phyloP scores from a whole-genome alignment of 768 basidiomycete genomes.

The Pulveroboletus ravenelii region DNA sequence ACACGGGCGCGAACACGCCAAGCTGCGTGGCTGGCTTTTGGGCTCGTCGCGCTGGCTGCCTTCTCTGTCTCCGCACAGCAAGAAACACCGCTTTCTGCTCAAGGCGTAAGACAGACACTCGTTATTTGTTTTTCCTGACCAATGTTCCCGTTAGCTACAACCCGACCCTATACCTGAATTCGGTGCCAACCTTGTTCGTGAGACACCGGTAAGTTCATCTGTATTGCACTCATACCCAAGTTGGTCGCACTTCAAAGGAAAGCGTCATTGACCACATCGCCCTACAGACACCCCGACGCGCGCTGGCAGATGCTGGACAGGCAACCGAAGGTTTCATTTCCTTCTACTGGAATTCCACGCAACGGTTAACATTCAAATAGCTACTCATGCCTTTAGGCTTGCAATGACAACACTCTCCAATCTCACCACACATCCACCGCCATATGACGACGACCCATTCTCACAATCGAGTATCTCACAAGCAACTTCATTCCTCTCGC shows the following conservation, averaged over 20 bases:
- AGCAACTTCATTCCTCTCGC: conserved; percentile 51
- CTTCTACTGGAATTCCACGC: not conserved
- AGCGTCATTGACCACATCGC: not conserved
- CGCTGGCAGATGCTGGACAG: conserved; percentile 34
- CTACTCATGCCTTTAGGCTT: conserved; percentile 70
- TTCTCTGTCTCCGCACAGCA: conserved; percentile 42
- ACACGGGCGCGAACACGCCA: conserved; percentile 30
- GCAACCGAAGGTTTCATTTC: conserved; percentile 45
- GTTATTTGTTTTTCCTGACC: not conserved
- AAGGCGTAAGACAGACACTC: conserved; percentile 12
- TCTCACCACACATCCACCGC: conserved; percentile 55
- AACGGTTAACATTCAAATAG: conserved; percentile 32
- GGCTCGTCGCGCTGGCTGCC: conserved; percentile 48
- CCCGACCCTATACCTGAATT: conserved; percentile 8
- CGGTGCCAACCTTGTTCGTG: conserved; percentile 2
- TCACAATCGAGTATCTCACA: conserved; percentile 35
- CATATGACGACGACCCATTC: conserved; percentile 50
- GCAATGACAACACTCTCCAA: conserved; percentile 64
- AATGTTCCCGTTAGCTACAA: conserved; percentile 10
- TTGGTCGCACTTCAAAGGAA: not conserved
- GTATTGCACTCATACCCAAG: not conserved
- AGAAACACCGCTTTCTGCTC: conserved; percentile 10
- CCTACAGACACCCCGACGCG: conserved; percentile 12
- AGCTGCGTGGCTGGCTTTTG: conserved; percentile 58
- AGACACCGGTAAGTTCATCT: conserved; percentile 11